Evolutionary conservation across 345 rosid genomes (phyloP).

Genomic region (Sisymbrium irio): DNA sequence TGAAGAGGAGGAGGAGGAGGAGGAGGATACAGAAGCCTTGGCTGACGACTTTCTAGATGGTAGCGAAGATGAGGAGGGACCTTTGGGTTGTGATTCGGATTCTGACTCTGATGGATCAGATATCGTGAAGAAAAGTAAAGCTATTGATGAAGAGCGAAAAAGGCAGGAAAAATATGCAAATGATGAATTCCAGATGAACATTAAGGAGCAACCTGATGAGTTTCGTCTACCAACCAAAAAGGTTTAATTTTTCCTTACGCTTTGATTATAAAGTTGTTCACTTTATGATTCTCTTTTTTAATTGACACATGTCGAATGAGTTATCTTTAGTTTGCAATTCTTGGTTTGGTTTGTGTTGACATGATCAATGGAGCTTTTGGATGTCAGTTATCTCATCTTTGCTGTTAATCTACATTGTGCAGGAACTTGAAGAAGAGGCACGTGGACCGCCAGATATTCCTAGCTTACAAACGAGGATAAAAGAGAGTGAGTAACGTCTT

Average conservation of each 20-base stretch:
- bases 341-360: not conserved
- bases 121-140: constrained; percentile 56
- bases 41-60: constrained; percentile 23
- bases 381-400: not conserved
- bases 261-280: not conserved
- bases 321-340: not conserved
- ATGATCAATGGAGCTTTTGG: constrained; percentile 1
- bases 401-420: constrained; percentile 5
- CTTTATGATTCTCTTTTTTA: not conserved
- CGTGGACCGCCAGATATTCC: constrained; percentile 65
- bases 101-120: constrained; percentile 66
- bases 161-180: constrained; percentile 59
- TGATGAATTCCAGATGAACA: constrained; percentile 67
- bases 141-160: constrained; percentile 52
- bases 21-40: not conserved
- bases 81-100: constrained; percentile 40
- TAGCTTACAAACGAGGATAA: constrained; percentile 70
- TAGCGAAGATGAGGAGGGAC: constrained; percentile 33
- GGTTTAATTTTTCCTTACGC: constrained; percentile 37
- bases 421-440: constrained; percentile 87
- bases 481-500: constrained; percentile 58
- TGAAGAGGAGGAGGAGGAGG: constrained; percentile 3
- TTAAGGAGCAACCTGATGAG: constrained; percentile 75
- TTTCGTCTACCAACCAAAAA: constrained; percentile 80
- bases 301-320: not conserved